These are phyloP conservation scores for Mitragyna speciosa DNA, from an alignment of 257 asterid species.

Conservation along the genomic window DNA sequence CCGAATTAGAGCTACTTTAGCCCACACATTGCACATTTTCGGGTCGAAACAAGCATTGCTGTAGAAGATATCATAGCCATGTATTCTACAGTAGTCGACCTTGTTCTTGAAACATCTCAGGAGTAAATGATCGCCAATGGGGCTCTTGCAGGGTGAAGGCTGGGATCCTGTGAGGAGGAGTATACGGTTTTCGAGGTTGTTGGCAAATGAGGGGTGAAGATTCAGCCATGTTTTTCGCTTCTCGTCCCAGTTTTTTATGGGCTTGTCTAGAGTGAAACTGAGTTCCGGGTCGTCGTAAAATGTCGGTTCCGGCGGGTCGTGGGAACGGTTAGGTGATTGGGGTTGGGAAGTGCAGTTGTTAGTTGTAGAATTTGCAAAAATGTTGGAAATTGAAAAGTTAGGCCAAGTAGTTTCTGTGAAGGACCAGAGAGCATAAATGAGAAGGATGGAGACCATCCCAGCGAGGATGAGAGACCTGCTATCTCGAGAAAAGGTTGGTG, in stretches of 20 bases:
- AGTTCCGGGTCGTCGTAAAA: conserved; percentile 63
- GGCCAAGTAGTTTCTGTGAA: conserved; percentile 37
- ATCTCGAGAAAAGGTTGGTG: conserved; percentile 25
- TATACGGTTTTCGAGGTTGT: conserved; percentile 29
- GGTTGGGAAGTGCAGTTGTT: background rate
- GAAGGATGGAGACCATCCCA: conserved; percentile 22
- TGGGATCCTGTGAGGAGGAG: conserved; percentile 78
- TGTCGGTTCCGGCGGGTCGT: conserved; percentile 42
- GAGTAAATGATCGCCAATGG: conserved; percentile 57
- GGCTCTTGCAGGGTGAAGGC: conserved; percentile 57
- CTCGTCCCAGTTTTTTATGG: conserved; percentile 60
- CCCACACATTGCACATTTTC: conserved; percentile 61
- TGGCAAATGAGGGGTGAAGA: conserved; percentile 37
- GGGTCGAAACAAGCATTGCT: conserved; percentile 52
- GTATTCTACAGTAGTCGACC: conserved; percentile 70
- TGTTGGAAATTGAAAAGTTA: conserved; percentile 23
- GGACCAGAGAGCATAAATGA: conserved; percentile 40
- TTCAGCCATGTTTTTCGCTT: conserved; percentile 63
- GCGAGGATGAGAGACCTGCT: conserved; percentile 25
- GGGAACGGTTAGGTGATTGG: conserved; percentile 18
- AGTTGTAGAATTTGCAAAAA: conserved; percentile 7
- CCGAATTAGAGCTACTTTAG: conserved; percentile 58
- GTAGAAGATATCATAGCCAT: conserved; percentile 59
- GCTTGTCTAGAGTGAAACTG: conserved; percentile 53
- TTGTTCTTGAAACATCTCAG: conserved; percentile 72